Conservation (phyloP, 306 rosid genomes). For the Cicer pinnatifidum region DNA sequence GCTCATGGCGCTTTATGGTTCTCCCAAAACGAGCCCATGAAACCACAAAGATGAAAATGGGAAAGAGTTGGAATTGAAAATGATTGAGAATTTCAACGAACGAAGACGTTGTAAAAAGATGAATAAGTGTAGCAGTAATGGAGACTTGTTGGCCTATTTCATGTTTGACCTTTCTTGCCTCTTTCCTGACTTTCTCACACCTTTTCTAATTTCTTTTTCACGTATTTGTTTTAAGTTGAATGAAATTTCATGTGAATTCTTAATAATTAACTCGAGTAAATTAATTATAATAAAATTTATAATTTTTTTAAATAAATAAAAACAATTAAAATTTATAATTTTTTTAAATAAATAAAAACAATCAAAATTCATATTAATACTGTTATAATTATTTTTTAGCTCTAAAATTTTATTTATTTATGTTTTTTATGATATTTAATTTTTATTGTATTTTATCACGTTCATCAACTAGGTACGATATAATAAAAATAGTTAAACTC, state of each 20-base stretch:
- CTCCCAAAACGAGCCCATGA: slow-evolving; percentile 47
- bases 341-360: too few relatives aligned
- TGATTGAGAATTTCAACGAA: neutral
- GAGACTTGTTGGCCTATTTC: slow-evolving; percentile 6
- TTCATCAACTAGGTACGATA: too few relatives aligned
- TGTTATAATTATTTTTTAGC: too few relatives aligned
- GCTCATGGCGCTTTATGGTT: slow-evolving; percentile 50
- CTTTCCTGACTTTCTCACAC: neutral
- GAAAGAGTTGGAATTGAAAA: neutral
- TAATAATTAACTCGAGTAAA: too few relatives aligned
- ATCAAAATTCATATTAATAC: too few relatives aligned
- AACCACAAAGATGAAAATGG: slow-evolving; percentile 22
- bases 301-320: too few relatives aligned
- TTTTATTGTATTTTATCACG: too few relatives aligned
- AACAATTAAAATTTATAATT: too few relatives aligned
- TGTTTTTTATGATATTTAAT: too few relatives aligned
- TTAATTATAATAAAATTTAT: too few relatives aligned
- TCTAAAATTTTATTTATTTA: too few relatives aligned
- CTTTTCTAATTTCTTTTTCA: neutral
- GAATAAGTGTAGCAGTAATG: neutral
- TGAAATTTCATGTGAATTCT: neutral
- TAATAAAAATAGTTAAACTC: too few relatives aligned
- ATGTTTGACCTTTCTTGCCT: neutral
- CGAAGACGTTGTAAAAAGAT: neutral
- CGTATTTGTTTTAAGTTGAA: neutral